These are phyloP conservation scores for Tetracentron sinense DNA, from an alignment of 164 flowering plant genomes.

Conservation along the genomic window DNA sequence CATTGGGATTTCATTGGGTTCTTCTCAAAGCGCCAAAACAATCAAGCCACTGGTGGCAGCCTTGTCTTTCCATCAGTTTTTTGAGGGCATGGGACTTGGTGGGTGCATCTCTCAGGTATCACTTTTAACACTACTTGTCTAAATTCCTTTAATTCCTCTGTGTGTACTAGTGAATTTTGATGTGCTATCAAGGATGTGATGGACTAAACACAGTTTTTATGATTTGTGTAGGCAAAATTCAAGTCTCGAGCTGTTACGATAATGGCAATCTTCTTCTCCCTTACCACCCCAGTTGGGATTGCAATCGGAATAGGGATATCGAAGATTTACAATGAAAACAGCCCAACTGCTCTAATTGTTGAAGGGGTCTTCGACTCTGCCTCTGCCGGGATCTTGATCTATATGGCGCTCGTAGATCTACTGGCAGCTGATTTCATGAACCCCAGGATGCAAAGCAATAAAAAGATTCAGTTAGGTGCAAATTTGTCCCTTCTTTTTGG, in stretches of 20 bases:
- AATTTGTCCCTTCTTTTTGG: slow-evolving; percentile 36
- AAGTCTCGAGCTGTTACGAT: slow-evolving; percentile 7
- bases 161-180: too few relatives aligned
- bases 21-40: too few relatives aligned
- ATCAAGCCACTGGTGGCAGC: too few relatives aligned
- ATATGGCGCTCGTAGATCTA: too few relatives aligned
- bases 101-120: too few relatives aligned
- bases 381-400: slow-evolving; percentile 42
- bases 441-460: slow-evolving; percentile 27
- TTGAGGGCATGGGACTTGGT: too few relatives aligned
- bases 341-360: slow-evolving; percentile 36
- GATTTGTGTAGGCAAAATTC: slow-evolving; percentile 33
- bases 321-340: slow-evolving; percentile 27
- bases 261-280: slow-evolving; percentile 40
- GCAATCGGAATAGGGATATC: slow-evolving; percentile 40
- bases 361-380: slow-evolving; percentile 43
- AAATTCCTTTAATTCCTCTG: too few relatives aligned
- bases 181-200: too few relatives aligned
- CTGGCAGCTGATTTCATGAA: slow-evolving; percentile 43
- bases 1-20: too few relatives aligned
- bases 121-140: too few relatives aligned
- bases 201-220: too few relatives aligned
- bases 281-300: slow-evolving; percentile 47
- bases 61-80: too few relatives aligned
- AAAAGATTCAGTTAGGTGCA: slow-evolving; percentile 27